Base-by-base conservation (phyloP, 352 stramenopile genomes). In the Globisporangium cylindrosporum region DNA sequence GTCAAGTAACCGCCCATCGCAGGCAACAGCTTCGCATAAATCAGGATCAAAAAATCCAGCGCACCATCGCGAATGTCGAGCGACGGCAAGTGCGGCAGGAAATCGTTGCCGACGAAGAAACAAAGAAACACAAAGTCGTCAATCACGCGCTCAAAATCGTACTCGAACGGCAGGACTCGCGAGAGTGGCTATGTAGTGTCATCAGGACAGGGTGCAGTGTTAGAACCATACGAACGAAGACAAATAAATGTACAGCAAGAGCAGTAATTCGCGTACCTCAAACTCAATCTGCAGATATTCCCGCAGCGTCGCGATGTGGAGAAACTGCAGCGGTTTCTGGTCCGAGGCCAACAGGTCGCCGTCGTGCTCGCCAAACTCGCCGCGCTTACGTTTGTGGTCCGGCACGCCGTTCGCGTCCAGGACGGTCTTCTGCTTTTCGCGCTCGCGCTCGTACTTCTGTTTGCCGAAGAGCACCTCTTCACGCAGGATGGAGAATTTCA, bases 61-160 rank as follows among this genome's bases (percentile, higher is more conserved):
- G 94, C 98, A n/a, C 97, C 97, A 73, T 99, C 97, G 55, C 97
- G 92, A 84, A 99, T 99, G 73, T 99, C 97, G 36, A 99, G 86
- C 62, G 90, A 98, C 7, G 98, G 98, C 53, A 99, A 77, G 78
- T 99, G 97, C 46, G 97, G 98, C 66, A 99, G 79, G 79, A 99
- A 99, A 88, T 99, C 98, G 84, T 99, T 99, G 0, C 97, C 97
- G 2, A 99, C 97, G 75, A 99, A 99, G 80, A 99, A 99, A 81
- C 97, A 99, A 46, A 99, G 79, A 80, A 99, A 99, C 10, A 99
- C 97, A 78, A 99, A 98, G 81, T 99, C 98, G 79, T 99, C 98
- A 41, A 99, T 79, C n/a, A 99, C 73, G 64, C 97, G 84, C 82
- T 99, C 97, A 57, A 99, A 98, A 71, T 99, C 91, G 77, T 98